Conservation (phyloP, 1,284 basidiomycete species). For the Ganoderma sp. region DNA sequence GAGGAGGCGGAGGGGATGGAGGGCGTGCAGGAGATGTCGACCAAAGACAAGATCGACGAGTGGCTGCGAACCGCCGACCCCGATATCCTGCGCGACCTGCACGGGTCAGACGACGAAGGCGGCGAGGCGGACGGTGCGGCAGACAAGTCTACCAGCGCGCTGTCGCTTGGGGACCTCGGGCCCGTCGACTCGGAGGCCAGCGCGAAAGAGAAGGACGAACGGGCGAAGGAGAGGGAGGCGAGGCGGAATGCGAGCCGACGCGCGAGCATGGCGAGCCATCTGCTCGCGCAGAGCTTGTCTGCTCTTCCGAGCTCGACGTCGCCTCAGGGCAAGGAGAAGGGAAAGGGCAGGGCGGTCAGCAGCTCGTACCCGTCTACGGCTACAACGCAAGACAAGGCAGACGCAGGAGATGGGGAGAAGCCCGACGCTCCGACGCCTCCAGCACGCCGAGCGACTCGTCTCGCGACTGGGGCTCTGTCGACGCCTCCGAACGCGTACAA, state of each 20-base stretch:
- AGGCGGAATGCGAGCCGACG: slow-evolving; percentile 53
- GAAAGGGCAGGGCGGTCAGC: slow-evolving; percentile 27
- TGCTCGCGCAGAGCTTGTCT: slow-evolving; percentile 61
- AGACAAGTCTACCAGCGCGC: slow-evolving; percentile 12
- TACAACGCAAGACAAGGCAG: background rate
- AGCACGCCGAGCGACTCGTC: slow-evolving; percentile 23
- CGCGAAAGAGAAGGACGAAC: slow-evolving; percentile 37
- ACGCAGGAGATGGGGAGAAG: slow-evolving; percentile 7
- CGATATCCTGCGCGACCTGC: slow-evolving; percentile 26
- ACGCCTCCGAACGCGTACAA: slow-evolving; percentile 25
- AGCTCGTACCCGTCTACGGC: slow-evolving; percentile 14
- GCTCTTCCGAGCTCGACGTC: slow-evolving; percentile 49
- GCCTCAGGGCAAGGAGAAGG: slow-evolving; percentile 46
- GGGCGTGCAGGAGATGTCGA: slow-evolving; percentile 16
- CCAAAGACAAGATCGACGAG: slow-evolving; percentile 26
- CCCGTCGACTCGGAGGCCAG: background rate
- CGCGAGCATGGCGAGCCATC: slow-evolving; percentile 63
- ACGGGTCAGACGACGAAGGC: slow-evolving; percentile 13
- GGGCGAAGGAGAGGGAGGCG: slow-evolving; percentile 27
- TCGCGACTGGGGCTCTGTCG: slow-evolving; percentile 29
- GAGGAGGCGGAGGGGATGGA: background rate
- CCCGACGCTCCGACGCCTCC: slow-evolving; percentile 16
- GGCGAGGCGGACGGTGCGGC: background rate
- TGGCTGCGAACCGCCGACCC: slow-evolving; percentile 27
- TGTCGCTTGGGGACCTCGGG: background rate